Base-by-base conservation (phyloP, 768 basidiomycete species). In the Mycena alexandri region DNA sequence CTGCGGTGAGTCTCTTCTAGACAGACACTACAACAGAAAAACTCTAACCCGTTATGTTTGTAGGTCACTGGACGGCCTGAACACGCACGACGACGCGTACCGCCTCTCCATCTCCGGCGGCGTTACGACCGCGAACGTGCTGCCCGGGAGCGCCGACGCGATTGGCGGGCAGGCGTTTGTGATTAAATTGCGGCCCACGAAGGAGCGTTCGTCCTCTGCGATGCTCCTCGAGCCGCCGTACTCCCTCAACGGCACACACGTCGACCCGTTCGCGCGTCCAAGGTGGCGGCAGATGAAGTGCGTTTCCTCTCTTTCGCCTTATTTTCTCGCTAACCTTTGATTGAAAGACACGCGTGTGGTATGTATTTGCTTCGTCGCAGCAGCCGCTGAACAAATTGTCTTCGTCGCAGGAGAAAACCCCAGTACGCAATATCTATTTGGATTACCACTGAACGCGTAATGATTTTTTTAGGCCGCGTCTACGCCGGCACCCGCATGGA, bases 281-380 rank as follows among this genome's bases (percentile, higher is more conserved):
- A 74, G 84, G 47, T 90, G 91, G 90, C 80, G 93, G 63, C 92
- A 94, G 70, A 91, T 94, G 86, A 94, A 94, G 87, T 89, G 67
- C 13, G 81, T 75, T 43, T 44, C 16, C 36, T 13, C 29, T 4
- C n/a, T 51, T 48, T 19, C 3, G 36, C n/a, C n/a, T 22, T 9
- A 1, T 53, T 62, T 56, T 22, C 60, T 29, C 33, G 46, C 52
- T 68, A 53, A 62, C 46, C 17, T 34, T 0, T 12, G 38, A 21
- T 19, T 6, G 1, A 5, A 51, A 90, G 87, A 75, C 91, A 91
- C 65, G 91, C 92, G 5, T 92, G 89, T 69, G 88, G 90, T 61
- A 89, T 89, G 75, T 89, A 89, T 65, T 17, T 14, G 12, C 14
- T 3, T 16, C 24, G 22, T 50, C 8, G 13, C 2, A 11, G 44